Conservation (phyloP, 805 yeast genomes). For the Maudiozyma pseudohumilis region DNA sequence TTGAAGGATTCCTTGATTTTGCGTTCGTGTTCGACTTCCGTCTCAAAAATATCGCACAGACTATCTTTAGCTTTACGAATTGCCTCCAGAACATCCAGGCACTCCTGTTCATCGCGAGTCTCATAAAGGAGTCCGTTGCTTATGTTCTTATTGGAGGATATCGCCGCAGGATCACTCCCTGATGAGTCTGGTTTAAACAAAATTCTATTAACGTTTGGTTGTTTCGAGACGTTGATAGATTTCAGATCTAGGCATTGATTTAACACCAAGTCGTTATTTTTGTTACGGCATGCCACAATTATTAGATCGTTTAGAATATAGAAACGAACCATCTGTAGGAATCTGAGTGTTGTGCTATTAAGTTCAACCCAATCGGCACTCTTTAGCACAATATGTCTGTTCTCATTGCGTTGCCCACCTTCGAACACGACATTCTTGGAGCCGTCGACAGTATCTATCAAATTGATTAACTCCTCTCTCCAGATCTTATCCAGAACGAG, state of each 20-base stretch:
- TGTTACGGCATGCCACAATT: conserved; percentile 57
- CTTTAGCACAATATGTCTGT: conserved; percentile 70
- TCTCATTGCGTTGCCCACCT: conserved; percentile 21
- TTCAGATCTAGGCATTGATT: conserved; percentile 71
- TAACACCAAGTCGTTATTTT: conserved; percentile 45
- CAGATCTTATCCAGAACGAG: conserved; percentile 69
- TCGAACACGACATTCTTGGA: conserved; percentile 30
- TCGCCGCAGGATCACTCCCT: conserved; percentile 5
- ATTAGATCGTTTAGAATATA: conserved; percentile 70
- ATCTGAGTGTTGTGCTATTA: conserved; percentile 76
- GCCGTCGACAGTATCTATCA: conserved; percentile 83
- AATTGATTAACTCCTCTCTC: conserved; percentile 58
- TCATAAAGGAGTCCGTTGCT: conserved; percentile 13
- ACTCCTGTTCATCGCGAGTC: conserved; percentile 18
- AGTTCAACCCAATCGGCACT: conserved; percentile 81
- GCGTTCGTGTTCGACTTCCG: conserved; percentile 37
- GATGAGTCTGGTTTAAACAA: conserved; percentile 13
- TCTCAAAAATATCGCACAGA: conserved; percentile 43
- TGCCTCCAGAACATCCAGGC: conserved; percentile 39
- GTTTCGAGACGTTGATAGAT: conserved; percentile 40
- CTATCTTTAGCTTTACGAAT: conserved; percentile 55
- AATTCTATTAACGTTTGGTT: conserved; percentile 14
- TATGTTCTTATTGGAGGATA: conserved; percentile 6
- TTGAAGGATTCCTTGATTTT: conserved; percentile 37
- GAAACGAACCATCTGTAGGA: conserved; percentile 63